Evolutionary conservation across 176 grass and related monocot genomes (phyloP).

Genomic region (Bothriochloa decipiens): DNA sequence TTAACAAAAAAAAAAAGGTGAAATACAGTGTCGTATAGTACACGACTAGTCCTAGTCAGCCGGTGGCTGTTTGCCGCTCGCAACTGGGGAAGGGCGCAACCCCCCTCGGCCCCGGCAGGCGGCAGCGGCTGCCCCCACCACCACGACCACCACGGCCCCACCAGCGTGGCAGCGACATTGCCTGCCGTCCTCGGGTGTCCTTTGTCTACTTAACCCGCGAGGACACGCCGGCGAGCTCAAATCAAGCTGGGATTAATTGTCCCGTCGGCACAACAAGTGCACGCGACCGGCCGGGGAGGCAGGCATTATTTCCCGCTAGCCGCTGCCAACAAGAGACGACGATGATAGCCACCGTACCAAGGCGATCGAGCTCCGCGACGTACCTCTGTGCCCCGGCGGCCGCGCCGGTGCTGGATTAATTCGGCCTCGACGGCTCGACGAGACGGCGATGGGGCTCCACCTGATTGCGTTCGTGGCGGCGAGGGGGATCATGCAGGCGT

Average conservation of each 20-base stretch:
- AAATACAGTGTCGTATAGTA: too few species aligned
- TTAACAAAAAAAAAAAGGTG: too few species aligned
- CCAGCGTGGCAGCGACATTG: conserved; percentile 8
- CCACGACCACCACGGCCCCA: not conserved
- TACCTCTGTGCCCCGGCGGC: too few species aligned
- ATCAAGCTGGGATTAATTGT: too few species aligned
- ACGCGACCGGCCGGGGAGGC: too few species aligned
- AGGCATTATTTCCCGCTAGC: not conserved
- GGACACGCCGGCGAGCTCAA: too few species aligned
- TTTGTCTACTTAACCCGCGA: not conserved
- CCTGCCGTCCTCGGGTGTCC: not conserved
- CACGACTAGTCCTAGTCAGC: not conserved
- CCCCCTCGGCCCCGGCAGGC: not conserved
- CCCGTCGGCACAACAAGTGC: too few species aligned
- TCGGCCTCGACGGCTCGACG: too few species aligned
- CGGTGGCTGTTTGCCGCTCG: not conserved
- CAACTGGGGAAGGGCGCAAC: conserved; percentile 44
- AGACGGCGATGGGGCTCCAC: too few species aligned
- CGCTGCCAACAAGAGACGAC: not conserved
- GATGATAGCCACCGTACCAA: not conserved
- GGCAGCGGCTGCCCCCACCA: not conserved
- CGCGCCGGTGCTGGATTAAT: too few species aligned
- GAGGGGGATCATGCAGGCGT: conserved; percentile 30
- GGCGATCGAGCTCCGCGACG: too few species aligned
- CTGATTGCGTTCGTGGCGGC: conserved; percentile 42